These are phyloP conservation scores for Chamaenerion angustifolium DNA, from an alignment of 345 rosid species.

Conservation along the genomic window DNA sequence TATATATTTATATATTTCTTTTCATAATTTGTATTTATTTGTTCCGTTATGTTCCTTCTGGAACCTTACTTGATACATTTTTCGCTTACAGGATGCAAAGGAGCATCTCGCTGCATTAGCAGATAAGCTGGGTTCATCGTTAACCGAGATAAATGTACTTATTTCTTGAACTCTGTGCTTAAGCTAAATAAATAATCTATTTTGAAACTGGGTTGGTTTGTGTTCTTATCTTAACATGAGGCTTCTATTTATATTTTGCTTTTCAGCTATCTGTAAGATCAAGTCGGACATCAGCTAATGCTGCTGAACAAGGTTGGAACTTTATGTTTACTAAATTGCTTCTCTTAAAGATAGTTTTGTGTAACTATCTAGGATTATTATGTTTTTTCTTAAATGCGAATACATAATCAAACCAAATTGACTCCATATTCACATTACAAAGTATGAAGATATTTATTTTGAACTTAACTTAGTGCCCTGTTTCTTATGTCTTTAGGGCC, in stretches of 20 bases:
- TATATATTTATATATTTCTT: too few species aligned
- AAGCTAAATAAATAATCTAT: neutral
- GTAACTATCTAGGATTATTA: too few species aligned
- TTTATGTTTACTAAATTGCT: constrained; percentile 14
- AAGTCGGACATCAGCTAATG: constrained; percentile 41
- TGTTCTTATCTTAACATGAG: constrained; percentile 2
- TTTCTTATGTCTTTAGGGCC: neutral
- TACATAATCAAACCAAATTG: neutral
- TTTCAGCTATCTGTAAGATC: constrained; percentile 74
- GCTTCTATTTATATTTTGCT: constrained; percentile 18
- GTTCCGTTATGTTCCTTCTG: too few species aligned
- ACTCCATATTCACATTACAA: neutral
- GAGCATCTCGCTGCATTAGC: constrained; percentile 93
- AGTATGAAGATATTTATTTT: neutral
- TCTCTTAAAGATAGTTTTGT: too few species aligned
- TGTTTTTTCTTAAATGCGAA: too few species aligned
- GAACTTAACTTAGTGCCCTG: neutral
- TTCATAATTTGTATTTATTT: too few species aligned
- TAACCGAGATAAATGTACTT: constrained; percentile 76
- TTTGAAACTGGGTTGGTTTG: neutral
- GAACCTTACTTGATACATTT: neutral
- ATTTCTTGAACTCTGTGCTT: neutral
- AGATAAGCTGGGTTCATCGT: constrained; percentile 82
- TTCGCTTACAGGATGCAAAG: constrained; percentile 70
- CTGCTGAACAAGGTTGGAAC: constrained; percentile 82